phyloP scores from a whole-genome alignment of 352 stramenopile genomes.

The Globisporangium mamillatum region DNA sequence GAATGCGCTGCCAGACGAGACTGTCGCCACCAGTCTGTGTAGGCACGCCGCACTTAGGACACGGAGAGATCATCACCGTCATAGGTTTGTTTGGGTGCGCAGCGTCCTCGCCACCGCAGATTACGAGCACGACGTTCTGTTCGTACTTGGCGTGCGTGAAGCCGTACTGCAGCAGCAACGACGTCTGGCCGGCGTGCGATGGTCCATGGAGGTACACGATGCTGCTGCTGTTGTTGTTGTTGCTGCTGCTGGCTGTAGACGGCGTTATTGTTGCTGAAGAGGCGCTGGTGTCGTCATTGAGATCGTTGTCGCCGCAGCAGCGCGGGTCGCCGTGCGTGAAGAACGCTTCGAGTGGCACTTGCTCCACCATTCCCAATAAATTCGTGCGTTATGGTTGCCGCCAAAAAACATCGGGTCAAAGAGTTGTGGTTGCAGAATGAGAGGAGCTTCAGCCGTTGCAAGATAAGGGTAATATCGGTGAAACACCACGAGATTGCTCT shows the following conservation, averaged over 20 bases:
- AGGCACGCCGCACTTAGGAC: slow-evolving; percentile 34
- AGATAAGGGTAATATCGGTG: not conserved
- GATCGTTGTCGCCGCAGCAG: slow-evolving; percentile 10
- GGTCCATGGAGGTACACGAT: slow-evolving; percentile 51
- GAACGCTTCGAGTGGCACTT: slow-evolving; percentile 46
- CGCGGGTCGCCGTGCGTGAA: slow-evolving; percentile 47
- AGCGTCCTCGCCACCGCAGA: slow-evolving; percentile 30
- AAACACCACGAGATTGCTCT: not conserved
- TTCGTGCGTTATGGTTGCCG: not conserved
- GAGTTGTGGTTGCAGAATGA: not conserved
- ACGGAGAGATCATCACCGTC: slow-evolving; percentile 41
- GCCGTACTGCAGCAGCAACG: slow-evolving; percentile 60
- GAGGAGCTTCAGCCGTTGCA: not conserved
- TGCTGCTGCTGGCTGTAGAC: not conserved
- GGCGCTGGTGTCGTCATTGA: not conserved
- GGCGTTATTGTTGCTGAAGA: slow-evolving; percentile 5
- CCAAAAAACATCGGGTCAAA: not conserved
- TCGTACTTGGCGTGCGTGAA: slow-evolving; percentile 47
- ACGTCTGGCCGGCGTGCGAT: slow-evolving; percentile 43
- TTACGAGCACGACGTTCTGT: slow-evolving; percentile 47
- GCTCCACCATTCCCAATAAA: not conserved
- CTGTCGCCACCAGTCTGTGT: slow-evolving; percentile 49
- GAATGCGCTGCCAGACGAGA: slow-evolving; percentile 44
- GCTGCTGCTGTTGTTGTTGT: slow-evolving; percentile 8
- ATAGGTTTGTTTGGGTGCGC: slow-evolving; percentile 23